Percentiles rank a stretch among this genome's conserved stretches.
These are phyloP conservation scores for Fusarium mangiferae DNA, from an alignment of 2,329 filamentous ascomycete species.

Conservation along the genomic window DNA sequence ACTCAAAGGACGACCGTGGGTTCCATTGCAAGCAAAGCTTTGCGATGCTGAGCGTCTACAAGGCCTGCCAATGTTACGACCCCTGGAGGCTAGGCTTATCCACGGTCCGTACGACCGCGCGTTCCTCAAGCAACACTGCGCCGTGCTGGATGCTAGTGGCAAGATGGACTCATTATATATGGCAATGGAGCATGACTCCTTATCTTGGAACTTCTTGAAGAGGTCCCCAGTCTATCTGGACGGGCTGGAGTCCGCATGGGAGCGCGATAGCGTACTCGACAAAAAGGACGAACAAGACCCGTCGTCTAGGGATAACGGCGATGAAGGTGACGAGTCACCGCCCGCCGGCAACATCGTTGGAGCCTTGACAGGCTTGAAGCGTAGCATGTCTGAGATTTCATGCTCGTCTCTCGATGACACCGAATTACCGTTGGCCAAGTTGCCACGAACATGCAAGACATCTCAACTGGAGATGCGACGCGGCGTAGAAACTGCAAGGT, in stretches of 20 bases:
- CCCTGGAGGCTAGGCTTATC: slow-evolving; percentile 57
- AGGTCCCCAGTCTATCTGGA: slow-evolving; percentile 60
- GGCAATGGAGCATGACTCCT: slow-evolving; percentile 62
- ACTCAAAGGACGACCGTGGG: slow-evolving; percentile 63
- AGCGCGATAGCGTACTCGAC: slow-evolving; percentile 62
- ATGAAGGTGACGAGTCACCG: slow-evolving; percentile 36
- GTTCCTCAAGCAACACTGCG: slow-evolving; percentile 65
- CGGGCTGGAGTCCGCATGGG: slow-evolving; percentile 66
- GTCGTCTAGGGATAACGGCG: slow-evolving; percentile 46
- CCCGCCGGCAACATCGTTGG: slow-evolving; percentile 37
- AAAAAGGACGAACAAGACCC: slow-evolving; percentile 42
- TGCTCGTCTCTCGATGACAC: slow-evolving; percentile 49
- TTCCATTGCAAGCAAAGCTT: slow-evolving; percentile 67
- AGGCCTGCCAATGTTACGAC: slow-evolving; percentile 69
- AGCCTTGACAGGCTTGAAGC: slow-evolving; percentile 57
- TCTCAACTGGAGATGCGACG: slow-evolving; percentile 53
- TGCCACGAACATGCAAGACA: slow-evolving; percentile 54
- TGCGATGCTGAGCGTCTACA: slow-evolving; percentile 65
- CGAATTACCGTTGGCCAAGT: slow-evolving; percentile 51
- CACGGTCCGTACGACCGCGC: slow-evolving; percentile 58
- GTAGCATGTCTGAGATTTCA: slow-evolving; percentile 63
- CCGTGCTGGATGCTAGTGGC: slow-evolving; percentile 64
- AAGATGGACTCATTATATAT: slow-evolving; percentile 70
- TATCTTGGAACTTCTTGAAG: slow-evolving; percentile 66
- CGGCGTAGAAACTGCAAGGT: slow-evolving; percentile 41